Percentiles rank a stretch among this genome's conserved stretches.
phyloP scores from a whole-genome alignment of 805 yeast genomes.

The Peterozyma xylosa region DNA sequence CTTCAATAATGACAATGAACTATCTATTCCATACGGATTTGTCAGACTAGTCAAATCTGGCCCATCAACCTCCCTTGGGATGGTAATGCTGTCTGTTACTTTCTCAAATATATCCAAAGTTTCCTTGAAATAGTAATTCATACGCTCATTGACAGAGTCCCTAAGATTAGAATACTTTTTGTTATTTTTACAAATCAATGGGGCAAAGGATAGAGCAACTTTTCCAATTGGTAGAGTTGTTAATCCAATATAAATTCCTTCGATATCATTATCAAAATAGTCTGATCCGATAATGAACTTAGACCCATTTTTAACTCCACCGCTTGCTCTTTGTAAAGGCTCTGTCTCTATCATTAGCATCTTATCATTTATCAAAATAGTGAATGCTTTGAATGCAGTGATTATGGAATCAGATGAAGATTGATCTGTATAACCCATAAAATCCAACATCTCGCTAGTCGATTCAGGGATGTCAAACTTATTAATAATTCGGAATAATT shows the following conservation, averaged over 20 bases:
- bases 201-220: conserved; percentile 1
- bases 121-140: conserved; percentile 1
- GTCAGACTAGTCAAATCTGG: no score
- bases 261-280: neutral
- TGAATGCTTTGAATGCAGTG: conserved; percentile 11
- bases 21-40: no score
- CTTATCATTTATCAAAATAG: conserved; percentile 13
- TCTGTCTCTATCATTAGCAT: conserved; percentile 10
- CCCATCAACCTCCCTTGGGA: no score
- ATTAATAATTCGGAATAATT: conserved; percentile 10
- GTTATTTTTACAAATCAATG: neutral
- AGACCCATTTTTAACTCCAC: neutral
- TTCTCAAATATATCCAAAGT: neutral
- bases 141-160: conserved; percentile 1
- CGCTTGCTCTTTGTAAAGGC: neutral
- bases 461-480: conserved; percentile 4
- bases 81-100: neutral
- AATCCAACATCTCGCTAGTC: neutral
- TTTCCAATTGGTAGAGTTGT: neutral
- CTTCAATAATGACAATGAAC: no score
- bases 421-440: conserved; percentile 7
- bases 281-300: conserved; percentile 4
- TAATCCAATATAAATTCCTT: neutral
- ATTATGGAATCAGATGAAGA: neutral
- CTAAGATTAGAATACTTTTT: neutral